Conservation (phyloP, 2,329 filamentous ascomycete species). For the Cylindrodendrum hubeiense region DNA sequence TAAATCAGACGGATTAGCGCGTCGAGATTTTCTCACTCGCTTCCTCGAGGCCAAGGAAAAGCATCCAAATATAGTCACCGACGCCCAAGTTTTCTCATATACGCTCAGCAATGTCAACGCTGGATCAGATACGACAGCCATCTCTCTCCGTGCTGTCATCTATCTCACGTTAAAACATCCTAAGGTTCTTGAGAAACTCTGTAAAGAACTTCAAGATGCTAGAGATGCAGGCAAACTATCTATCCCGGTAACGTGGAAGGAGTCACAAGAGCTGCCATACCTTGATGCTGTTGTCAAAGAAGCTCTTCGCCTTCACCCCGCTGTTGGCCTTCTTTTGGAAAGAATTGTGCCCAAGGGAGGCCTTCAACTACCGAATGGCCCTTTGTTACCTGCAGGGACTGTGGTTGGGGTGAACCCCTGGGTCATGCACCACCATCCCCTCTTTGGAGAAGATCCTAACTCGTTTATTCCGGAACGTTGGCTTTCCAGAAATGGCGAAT, state of each 20-base stretch:
- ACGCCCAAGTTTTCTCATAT: conserved; percentile 45
- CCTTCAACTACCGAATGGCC: conserved; percentile 1
- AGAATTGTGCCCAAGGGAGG: conserved; percentile 8
- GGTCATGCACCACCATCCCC: not conserved
- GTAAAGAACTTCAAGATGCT: not conserved
- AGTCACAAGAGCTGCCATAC: not conserved
- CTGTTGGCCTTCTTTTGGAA: not conserved
- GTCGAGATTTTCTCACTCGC: conserved; percentile 23
- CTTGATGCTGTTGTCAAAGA: conserved; percentile 14
- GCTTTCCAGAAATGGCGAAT: not conserved
- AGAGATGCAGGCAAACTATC: not conserved
- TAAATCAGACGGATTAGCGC: not conserved
- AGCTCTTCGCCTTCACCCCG: conserved; percentile 7
- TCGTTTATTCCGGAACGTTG: conserved; percentile 10
- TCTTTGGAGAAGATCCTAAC: conserved; percentile 6
- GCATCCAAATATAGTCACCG: conserved; percentile 21
- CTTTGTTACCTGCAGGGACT: not conserved
- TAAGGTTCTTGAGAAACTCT: not conserved
- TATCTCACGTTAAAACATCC: conserved; percentile 52
- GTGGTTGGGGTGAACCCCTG: conserved; percentile 9
- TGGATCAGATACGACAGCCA: conserved; percentile 50
- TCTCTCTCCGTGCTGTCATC: conserved; percentile 48
- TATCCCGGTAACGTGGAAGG: conserved; percentile 1
- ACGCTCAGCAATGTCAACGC: conserved; percentile 46
- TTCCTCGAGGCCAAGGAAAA: conserved; percentile 22